Percentiles rank a stretch among this genome's conserved stretches.
Conservation (phyloP, 805 yeast genomes). For the Lipomyces spencermartinsiae region DNA sequence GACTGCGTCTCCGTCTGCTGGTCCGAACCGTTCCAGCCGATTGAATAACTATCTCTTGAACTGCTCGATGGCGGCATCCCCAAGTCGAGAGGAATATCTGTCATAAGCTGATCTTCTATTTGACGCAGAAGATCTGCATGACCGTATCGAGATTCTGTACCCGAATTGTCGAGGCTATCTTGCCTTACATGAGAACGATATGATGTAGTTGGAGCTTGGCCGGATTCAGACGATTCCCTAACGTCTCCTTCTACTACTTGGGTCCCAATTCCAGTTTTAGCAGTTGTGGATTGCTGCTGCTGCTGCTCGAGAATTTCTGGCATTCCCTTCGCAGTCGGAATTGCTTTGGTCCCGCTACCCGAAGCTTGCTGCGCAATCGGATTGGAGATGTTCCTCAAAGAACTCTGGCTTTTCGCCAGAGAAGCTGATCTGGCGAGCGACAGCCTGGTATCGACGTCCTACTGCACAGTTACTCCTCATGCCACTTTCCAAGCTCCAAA, state of each 20-base stretch:
- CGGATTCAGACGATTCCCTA: background rate
- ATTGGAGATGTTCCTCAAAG: background rate
- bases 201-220: background rate
- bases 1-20: background rate
- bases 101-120: constrained; percentile 32
- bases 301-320: background rate
- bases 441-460: constrained; percentile 34
- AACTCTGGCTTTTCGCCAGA: constrained; percentile 3
- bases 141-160: constrained; percentile 4
- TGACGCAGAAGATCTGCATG: constrained; percentile 31
- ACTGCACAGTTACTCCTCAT: background rate
- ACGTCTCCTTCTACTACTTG: background rate
- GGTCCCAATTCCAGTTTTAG: background rate
- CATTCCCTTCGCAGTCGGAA: background rate
- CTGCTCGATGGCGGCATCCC: constrained; percentile 5
- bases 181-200: background rate
- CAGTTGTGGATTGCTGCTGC: background rate
- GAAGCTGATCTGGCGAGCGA: constrained; percentile 13
- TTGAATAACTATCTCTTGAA: background rate
- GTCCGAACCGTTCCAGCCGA: background rate
- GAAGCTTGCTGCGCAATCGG: constrained; percentile 4
- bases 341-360: background rate
- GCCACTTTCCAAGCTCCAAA: background rate
- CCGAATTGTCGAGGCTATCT: background rate
- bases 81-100: constrained; percentile 27